phyloP scores from a whole-genome alignment of 1,284 basidiomycete genomes.

The Coriolopsis trogii region DNA sequence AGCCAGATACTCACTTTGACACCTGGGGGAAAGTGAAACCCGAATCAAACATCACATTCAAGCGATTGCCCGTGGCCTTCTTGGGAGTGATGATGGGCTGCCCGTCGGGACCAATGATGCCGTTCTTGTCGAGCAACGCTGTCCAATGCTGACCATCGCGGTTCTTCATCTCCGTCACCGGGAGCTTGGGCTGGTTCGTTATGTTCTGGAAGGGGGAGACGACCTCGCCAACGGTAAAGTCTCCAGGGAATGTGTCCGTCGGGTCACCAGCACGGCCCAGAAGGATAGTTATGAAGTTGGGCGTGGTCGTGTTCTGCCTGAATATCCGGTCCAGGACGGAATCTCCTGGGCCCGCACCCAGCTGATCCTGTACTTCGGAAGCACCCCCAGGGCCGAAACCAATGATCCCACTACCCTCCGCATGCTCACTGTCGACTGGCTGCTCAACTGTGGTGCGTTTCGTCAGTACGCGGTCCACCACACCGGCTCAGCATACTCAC shows the following conservation, averaged over 20 bases:
- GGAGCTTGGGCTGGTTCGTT: conserved; percentile 38
- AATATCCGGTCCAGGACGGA: conserved; percentile 68
- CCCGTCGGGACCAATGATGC: conserved; percentile 45
- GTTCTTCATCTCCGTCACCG: conserved; percentile 26
- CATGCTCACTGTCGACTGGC: conserved; percentile 27
- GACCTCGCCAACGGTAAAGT: conserved; percentile 41
- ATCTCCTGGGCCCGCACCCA: conserved; percentile 39
- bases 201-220: conserved; percentile 37
- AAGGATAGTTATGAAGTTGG: conserved; percentile 58
- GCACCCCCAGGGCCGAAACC: conserved; percentile 43
- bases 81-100: conserved; percentile 45
- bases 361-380: conserved; percentile 31
- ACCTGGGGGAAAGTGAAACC: conserved; percentile 73
- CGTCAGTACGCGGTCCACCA: not conserved
- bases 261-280: conserved; percentile 38
- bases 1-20: conserved; percentile 43
- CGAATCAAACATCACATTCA: conserved; percentile 65
- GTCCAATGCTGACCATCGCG: conserved; percentile 42
- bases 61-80: conserved; percentile 44
- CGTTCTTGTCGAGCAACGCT: conserved; percentile 37
- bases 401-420: conserved; percentile 37
- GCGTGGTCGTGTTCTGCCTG: conserved; percentile 52
- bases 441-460: conserved; percentile 27
- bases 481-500: conserved; percentile 41
- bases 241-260: conserved; percentile 36